Evolutionary conservation across 208 protist species (phyloP), one percentile per base, ranked within the genome.

Genomic region (Strigomonas culicis): DNA sequence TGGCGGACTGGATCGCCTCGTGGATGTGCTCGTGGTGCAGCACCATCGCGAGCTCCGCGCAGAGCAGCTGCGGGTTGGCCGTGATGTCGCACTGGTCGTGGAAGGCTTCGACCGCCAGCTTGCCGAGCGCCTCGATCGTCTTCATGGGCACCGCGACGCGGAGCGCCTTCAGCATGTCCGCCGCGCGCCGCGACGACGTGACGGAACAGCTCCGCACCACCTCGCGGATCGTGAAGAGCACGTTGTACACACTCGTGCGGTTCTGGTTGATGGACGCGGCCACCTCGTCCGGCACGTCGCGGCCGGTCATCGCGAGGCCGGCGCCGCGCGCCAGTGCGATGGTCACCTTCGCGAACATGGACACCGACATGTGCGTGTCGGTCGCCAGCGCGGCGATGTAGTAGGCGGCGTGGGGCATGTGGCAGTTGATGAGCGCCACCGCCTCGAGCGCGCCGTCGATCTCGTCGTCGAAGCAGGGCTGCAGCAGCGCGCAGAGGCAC

Each of bases 41-140:
- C 68, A 94, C 90, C 90, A 96, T 96, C n/a, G 83, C 84, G 47
- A 94, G 62, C 62, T 96, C 87, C n/a, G 87, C 90, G 62, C 90
- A 96, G 44, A 96, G 69, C 68, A 96, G 70, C 78, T 92, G 85
- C 17, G 90, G 86, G 68, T 96, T 82, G 10, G 92, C 70, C 19
- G 75, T 68, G 27, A 82, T 81, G 63, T 86, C 74, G 69, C 78
- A 72, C 27, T 69, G 31, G 49, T 76, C 74, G 52, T 91, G 81
- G 77, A 96, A 96, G 10, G 87, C 84, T 59, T 90, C 85, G 47
- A 61, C 59, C 10, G 80, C 79, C 34, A 94, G 68, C 68, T 93
- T 93, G 59, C 90, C 90, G 30, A 96, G 82, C 19, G 87, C 83
- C 61, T 96, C 85, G 30, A 96, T 88, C 22, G 87, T 84, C 67